phyloP scores from a whole-genome alignment of 331 rosid species.

The Stylosanthes scabra region DNA sequence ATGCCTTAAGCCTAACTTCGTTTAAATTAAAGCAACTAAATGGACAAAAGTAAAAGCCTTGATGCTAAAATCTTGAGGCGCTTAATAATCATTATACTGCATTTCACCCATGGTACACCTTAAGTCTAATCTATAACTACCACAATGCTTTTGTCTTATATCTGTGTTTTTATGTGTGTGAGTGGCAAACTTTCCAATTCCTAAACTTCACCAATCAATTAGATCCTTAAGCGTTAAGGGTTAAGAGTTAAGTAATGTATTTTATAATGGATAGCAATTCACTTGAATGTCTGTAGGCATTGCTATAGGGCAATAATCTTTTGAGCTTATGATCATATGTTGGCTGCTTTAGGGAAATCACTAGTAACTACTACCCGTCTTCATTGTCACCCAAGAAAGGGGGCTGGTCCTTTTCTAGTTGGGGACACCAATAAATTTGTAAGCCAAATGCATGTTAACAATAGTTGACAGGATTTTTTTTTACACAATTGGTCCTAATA shows the following conservation, averaged over 20 bases:
- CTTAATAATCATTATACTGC: not conserved
- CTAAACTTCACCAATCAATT: conserved; percentile 15
- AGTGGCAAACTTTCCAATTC: not conserved
- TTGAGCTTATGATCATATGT: conserved; percentile 18
- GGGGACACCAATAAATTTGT: conserved; percentile 16
- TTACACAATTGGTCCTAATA: conserved; percentile 19
- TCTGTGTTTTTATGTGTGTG: conserved; percentile 14
- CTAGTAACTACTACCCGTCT: conserved; percentile 22
- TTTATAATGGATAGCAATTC: conserved; percentile 12
- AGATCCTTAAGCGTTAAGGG: conserved; percentile 6
- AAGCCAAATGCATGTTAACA: not conserved
- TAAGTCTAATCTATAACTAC: conserved; percentile 13
- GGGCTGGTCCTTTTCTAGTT: conserved; percentile 4
- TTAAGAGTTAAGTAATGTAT: conserved; percentile 11
- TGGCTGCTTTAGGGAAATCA: conserved; percentile 11
- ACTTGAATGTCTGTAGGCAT: conserved; percentile 21
- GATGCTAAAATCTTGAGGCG: conserved; percentile 21
- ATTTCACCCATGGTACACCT: not conserved
- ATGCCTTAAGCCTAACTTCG: conserved; percentile 22
- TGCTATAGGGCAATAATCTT: conserved; percentile 10
- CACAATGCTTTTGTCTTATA: not conserved
- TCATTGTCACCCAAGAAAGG: conserved; percentile 8
- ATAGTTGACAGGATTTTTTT: conserved; percentile 14
- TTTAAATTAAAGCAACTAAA: conserved; percentile 1
- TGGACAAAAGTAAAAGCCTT: not conserved